Evolutionary conservation across 176 grass and related monocot genomes (phyloP), one percentile per base, ranked within the genome.

Genomic region (Triticum dicoccoides): DNA sequence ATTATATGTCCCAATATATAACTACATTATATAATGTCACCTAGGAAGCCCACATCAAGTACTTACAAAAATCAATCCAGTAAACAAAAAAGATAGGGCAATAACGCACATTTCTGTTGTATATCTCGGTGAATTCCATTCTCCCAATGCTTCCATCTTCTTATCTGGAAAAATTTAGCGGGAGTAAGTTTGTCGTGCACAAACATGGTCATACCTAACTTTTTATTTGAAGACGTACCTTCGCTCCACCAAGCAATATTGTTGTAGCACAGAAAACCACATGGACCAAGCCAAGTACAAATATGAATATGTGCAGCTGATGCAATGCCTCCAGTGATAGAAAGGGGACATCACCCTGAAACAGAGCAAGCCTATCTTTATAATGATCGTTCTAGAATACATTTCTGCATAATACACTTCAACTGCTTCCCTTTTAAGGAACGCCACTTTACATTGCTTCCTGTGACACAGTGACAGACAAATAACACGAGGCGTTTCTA

Each of bases 221-320:
- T 17, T 56, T 65, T 61, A 29, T 83, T 63, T 32, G 72, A n/a
- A 69, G 13, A 32, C 15, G 23, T 93, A 94, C 93, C 89, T 95
- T 92, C 34, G 89, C 96, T 52, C 84, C 88, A 73, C 86, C 84
- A 89, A 98, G 86, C 80, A 94, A 88, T 89, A 98, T 95, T 88
- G 96, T 98, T 42, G 91, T 64, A 78, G 89, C 93, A 10, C 91
- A 95, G 66, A 94, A 95, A 49, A 91, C 29, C 76, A 95, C 86
- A 88, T 98, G 96, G 59, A 91, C 87, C 42, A 98, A 78, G 25
- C 93, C 96, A 85, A 98, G 88, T 24, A 94, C 83, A 89, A 95
- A 95, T 66, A 98, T 93, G 85, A 98, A 98, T 78, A 95, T 98
- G 75, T 98, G 96, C 67, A 98, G 81, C 69, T 98, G 91, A 82